Base-by-base conservation (phyloP, 192 early-diverging fungal genomes). In the Pecoramyces ruminantium region DNA sequence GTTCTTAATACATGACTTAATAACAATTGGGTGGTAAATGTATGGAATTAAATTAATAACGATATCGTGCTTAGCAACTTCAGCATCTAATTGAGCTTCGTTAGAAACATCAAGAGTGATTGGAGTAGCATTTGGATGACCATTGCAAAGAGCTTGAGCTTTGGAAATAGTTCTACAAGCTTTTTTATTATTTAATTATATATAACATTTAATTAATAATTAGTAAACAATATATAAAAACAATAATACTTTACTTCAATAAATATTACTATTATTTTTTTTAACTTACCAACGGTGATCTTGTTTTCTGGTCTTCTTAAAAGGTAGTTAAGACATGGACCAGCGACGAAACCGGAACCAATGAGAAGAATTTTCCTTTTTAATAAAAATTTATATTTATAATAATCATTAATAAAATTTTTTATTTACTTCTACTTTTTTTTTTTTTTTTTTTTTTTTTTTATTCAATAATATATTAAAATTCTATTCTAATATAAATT, bases 311-410 rank as follows among this genome's bases (percentile, higher is more conserved):
- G 89, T 83, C 92, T 89, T 81, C 96, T 94, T 80, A 96, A 88
- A 30, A 99, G 92, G 87, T 96, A 98, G 82, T 95, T 92, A 79
- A 94, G 92, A 84, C 94, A 93, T 39, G 98, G 98, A 82, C 93
- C 95, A 82, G 98, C 97, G 78, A 99, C 98, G 86, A 95, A 99
- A 80, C 98, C 98, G 39, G 95, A 93, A 78, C 98, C 98, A 80
- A 99, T 92, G 29, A 99, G 92, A 82, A 99, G 91, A 85, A 99
- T 96, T 80, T 93, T 94, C 84, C 92, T 94, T 83, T 79, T 81
- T 58, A 39, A 14, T n/a, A n/a, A n/a, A n/a, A n/a, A 13, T 77
- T 30, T 83, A 51, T 25, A 79, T 27, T 84, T 51, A 15, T 40
- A 34, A 34, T 8, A 34, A 34, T 8, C 3, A 34, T 8, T 8